Percentiles rank a stretch among this genome's conserved stretches.
Evolutionary conservation across 768 basidiomycete genomes (phyloP).

Genomic region (Pholiota molesta): DNA sequence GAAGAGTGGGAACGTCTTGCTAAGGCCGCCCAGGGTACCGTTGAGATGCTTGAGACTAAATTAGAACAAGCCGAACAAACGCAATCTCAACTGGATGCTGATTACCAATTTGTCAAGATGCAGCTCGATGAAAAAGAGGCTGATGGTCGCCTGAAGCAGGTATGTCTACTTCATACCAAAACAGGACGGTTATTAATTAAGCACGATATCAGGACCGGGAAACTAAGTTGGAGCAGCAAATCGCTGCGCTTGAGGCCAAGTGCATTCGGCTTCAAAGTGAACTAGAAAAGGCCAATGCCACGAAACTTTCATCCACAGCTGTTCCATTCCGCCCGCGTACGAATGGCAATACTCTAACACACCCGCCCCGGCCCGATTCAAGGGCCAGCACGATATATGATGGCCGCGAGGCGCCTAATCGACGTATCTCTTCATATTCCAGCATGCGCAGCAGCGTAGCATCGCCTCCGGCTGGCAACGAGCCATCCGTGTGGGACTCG

Average conservation of each 20-base stretch:
- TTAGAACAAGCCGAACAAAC: slow-evolving; percentile 71
- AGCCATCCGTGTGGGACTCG: slow-evolving; percentile 47
- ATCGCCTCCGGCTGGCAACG: slow-evolving; percentile 44
- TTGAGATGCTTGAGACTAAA: slow-evolving; percentile 61
- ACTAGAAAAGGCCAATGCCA: slow-evolving; percentile 48
- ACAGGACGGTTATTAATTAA: slow-evolving; percentile 1
- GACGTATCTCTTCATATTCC: slow-evolving; percentile 34
- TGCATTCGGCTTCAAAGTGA: slow-evolving; percentile 60
- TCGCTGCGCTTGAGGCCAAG: slow-evolving; percentile 62
- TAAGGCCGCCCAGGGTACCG: slow-evolving; percentile 66
- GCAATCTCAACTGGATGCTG: slow-evolving; percentile 68
- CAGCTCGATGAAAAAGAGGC: slow-evolving; percentile 81
- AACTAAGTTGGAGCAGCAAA: slow-evolving; percentile 66
- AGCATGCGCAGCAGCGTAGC: slow-evolving; percentile 16
- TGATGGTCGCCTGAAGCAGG: slow-evolving; percentile 68
- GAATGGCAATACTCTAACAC: slow-evolving; percentile 39
- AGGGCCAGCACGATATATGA: slow-evolving; percentile 67
- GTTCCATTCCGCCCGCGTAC: slow-evolving; percentile 41
- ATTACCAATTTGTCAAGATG: slow-evolving; percentile 65
- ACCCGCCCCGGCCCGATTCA: slow-evolving; percentile 70
- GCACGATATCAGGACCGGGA: slow-evolving; percentile 62
- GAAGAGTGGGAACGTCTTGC: slow-evolving; percentile 83
- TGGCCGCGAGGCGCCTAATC: slow-evolving; percentile 54
- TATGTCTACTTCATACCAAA: slow-evolving; percentile 29
- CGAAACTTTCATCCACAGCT: slow-evolving; percentile 30